phyloP scores from a whole-genome alignment of 371 early-diverging fungal species.

The Cladochytrium tenue region DNA sequence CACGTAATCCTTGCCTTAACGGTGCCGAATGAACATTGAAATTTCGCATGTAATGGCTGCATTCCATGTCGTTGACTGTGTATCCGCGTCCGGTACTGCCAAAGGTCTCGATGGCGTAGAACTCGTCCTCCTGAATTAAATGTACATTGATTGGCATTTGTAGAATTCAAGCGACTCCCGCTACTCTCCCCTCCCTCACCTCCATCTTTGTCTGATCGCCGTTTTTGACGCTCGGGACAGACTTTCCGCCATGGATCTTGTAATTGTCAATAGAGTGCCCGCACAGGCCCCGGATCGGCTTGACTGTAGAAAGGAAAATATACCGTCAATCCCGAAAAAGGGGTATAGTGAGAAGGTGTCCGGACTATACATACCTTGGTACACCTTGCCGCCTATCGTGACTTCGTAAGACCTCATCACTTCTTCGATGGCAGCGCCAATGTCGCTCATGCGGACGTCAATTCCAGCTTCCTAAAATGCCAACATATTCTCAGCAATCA shows the following conservation, averaged over 20 bases:
- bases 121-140: conserved; percentile 79
- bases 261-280: conserved; percentile 98
- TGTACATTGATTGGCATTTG: neutral
- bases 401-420: conserved; percentile 98
- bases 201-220: conserved; percentile 95
- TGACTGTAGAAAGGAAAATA: conserved; percentile 56
- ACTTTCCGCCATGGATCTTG: conserved; percentile 95
- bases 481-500: neutral
- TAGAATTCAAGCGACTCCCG: neutral
- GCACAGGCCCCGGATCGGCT: conserved; percentile 95
- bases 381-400: conserved; percentile 89
- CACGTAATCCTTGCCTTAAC: conserved; percentile 60
- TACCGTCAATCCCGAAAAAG: too few species aligned
- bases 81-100: conserved; percentile 96
- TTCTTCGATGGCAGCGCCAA: conserved; percentile 98
- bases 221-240: conserved; percentile 92
- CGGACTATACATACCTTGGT: conserved; percentile 63
- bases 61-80: conserved; percentile 91
- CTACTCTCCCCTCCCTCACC: conserved; percentile 30
- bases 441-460: conserved; percentile 94
- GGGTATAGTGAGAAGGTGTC: neutral
- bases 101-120: conserved; percentile 99
- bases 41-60: conserved; percentile 90
- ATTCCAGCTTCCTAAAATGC: conserved; percentile 82
- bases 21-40: conserved; percentile 66